Conservation (phyloP, 345 rosid species). For the Euclidium syriacum region DNA sequence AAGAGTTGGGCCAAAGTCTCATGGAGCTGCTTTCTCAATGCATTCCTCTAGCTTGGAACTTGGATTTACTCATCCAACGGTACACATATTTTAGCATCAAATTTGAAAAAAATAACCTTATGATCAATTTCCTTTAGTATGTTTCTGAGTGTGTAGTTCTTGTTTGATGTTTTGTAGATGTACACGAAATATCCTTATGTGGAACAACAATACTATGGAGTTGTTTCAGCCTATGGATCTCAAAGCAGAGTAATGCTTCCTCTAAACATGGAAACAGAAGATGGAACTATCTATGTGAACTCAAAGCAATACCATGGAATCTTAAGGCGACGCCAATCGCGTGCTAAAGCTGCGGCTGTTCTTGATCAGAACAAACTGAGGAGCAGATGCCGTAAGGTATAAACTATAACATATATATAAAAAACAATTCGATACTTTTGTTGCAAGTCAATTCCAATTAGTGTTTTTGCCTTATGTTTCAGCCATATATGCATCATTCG, state of each 20-base stretch:
- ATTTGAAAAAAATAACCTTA: no score
- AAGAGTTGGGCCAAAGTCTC: conserved; percentile 45
- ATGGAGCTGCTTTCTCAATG: conserved; percentile 39
- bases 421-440: neutral
- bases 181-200: conserved; percentile 53
- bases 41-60: conserved; percentile 55
- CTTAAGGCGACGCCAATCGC: conserved; percentile 80
- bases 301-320: conserved; percentile 97
- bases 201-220: conserved; percentile 73
- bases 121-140: neutral
- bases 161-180: conserved; percentile 34
- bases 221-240: conserved; percentile 66
- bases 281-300: conserved; percentile 84
- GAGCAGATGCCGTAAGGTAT: conserved; percentile 65
- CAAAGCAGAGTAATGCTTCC: conserved; percentile 82
- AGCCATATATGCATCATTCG: conserved; percentile 90
- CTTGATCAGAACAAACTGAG: conserved; percentile 42
- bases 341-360: conserved; percentile 73
- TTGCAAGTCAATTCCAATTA: neutral
- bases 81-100: conserved; percentile 22
- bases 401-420: conserved; percentile 4
- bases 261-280: conserved; percentile 58
- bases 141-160: neutral
- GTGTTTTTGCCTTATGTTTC: conserved; percentile 4
- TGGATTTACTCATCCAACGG: conserved; percentile 71